Evolutionary conservation across 805 yeast genomes (phyloP).

Genomic region (Saccharomyces paradoxus): DNA sequence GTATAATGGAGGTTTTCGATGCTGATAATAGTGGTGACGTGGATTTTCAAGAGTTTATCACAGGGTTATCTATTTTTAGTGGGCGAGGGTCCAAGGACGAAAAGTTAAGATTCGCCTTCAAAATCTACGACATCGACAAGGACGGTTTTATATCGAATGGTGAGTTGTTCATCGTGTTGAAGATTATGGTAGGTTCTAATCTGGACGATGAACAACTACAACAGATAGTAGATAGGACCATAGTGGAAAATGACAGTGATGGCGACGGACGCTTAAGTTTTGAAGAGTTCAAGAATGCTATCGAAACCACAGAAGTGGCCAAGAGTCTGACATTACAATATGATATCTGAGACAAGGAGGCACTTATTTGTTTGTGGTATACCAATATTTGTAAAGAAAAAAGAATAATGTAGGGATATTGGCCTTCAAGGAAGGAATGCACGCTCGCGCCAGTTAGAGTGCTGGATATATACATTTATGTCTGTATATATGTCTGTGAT

Average conservation of each 20-base stretch:
- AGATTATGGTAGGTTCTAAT: constrained; percentile 95
- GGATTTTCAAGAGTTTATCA: constrained; percentile 90
- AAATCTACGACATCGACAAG: constrained; percentile 88
- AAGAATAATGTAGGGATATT: neutral
- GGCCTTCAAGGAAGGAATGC: neutral
- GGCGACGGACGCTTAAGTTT: constrained; percentile 82
- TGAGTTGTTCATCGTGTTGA: constrained; percentile 81
- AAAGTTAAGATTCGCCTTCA: constrained; percentile 81
- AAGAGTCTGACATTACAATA: constrained; percentile 48
- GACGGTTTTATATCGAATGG: constrained; percentile 96
- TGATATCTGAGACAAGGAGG: constrained; percentile 16
- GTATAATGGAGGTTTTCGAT: constrained; percentile 92
- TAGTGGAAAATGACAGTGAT: constrained; percentile 83
- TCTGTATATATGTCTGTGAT: too few species aligned
- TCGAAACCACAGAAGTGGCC: constrained; percentile 48
- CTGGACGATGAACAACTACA: constrained; percentile 81
- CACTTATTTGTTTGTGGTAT: neutral
- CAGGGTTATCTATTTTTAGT: constrained; percentile 80
- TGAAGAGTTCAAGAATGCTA: constrained; percentile 73
- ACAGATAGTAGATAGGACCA: constrained; percentile 94
- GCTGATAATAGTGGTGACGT: constrained; percentile 87
- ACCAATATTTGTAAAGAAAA: too few species aligned
- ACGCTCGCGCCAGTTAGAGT: neutral
- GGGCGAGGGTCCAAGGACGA: constrained; percentile 74
- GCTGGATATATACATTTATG: neutral